These are phyloP conservation scores for Stellera chamaejasme DNA, from an alignment of 345 rosid genomes.

Conservation along the genomic window DNA sequence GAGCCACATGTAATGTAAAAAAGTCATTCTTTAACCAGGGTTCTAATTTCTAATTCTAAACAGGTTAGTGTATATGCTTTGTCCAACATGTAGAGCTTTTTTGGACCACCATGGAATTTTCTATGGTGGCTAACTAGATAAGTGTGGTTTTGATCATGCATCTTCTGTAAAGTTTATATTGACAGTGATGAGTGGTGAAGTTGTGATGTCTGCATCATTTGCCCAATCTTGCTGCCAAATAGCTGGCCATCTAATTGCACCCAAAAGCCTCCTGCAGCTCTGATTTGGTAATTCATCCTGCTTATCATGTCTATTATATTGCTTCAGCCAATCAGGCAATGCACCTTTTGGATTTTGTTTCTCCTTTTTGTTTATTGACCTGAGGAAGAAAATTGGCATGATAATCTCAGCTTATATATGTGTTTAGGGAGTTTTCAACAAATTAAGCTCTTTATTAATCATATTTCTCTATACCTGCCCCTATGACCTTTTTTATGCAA, in stretches of 20 bases:
- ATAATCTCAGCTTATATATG: no score
- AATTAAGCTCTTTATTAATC: no score
- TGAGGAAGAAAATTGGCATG: neutral
- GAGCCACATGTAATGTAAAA: no score
- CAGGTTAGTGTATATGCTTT: neutral
- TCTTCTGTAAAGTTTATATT: no score
- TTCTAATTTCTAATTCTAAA: no score
- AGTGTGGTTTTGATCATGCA: no score
- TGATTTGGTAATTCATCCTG: no score
- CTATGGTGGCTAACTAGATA: neutral
- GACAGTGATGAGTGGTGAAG: constrained; percentile 4
- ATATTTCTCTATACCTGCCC: no score
- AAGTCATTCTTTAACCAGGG: no score
- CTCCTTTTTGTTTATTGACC: neutral
- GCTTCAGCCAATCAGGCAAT: no score
- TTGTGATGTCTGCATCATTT: constrained; percentile 16
- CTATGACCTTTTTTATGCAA: neutral
- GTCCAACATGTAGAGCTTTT: neutral
- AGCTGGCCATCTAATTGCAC: constrained; percentile 11
- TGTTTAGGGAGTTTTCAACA: no score
- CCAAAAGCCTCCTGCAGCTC: neutral
- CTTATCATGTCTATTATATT: no score
- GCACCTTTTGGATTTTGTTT: neutral
- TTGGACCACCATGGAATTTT: constrained; percentile 1
- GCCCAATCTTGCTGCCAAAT: constrained; percentile 1